phyloP scores from a whole-genome alignment of 306 rosid species.

The Vigna nakashimae region DNA sequence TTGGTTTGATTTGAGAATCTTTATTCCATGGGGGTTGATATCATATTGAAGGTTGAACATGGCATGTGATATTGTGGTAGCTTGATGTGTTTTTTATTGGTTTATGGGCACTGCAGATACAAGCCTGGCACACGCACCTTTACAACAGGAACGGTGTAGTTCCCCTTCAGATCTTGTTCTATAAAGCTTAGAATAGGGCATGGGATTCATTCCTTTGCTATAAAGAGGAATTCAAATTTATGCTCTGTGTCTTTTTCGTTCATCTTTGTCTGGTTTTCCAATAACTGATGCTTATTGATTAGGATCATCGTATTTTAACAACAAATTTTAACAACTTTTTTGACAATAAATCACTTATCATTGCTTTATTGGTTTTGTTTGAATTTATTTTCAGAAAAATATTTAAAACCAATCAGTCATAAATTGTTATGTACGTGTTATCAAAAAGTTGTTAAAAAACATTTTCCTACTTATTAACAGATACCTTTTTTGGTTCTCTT shows the following conservation, averaged over 20 bases:
- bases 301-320: no score
- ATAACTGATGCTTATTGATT: background rate
- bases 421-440: no score
- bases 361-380: no score
- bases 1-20: background rate
- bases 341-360: accelerated
- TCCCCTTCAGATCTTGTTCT: background rate
- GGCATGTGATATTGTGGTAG: constrained; percentile 23
- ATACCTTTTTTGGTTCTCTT: no score
- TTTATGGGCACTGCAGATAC: background rate
- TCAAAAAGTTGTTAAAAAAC: no score
- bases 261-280: background rate
- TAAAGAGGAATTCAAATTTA: no score
- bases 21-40: background rate
- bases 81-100: background rate
- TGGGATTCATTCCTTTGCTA: background rate
- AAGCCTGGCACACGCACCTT: background rate
- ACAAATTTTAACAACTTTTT: no score
- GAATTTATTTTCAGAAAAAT: no score
- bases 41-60: background rate
- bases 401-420: no score
- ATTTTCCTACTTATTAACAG: no score
- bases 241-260: background rate
- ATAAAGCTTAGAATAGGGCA: no score
- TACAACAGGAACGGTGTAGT: background rate